Evolutionary conservation across 2,329 filamentous ascomycete genomes (phyloP).

Genomic region (Fusarium bactridioides): DNA sequence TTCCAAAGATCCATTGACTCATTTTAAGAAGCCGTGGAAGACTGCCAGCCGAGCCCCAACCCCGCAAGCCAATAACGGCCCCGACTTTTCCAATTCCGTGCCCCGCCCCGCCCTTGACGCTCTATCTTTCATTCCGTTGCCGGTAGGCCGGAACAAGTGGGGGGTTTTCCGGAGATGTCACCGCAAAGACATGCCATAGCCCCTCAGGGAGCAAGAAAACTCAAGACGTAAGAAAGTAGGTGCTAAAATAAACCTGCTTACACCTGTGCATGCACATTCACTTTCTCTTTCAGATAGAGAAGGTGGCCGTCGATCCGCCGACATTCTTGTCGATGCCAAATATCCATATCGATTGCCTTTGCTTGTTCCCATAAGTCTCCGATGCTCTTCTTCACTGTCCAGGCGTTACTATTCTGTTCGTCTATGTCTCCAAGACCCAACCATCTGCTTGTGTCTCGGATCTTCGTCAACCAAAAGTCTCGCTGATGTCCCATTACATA

Average conservation of each 20-base stretch:
- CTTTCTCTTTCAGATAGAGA: background rate
- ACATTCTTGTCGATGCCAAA: background rate
- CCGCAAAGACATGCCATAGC: background rate
- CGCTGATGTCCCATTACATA: background rate
- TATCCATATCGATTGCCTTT: background rate
- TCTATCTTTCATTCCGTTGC: slow-evolving; percentile 22
- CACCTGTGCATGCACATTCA: background rate
- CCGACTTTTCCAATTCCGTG: slow-evolving; percentile 41
- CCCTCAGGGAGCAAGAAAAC: background rate
- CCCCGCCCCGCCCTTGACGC: background rate
- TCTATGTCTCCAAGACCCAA: background rate
- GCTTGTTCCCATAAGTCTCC: background rate
- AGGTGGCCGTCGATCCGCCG: background rate
- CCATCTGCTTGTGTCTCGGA: background rate
- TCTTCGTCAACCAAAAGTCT: background rate
- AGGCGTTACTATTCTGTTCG: background rate
- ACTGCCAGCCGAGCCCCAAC: background rate
- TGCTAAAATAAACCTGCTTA: background rate
- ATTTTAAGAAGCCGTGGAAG: background rate
- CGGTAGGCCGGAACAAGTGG: slow-evolving; percentile 24
- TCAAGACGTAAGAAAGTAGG: background rate
- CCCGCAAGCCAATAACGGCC: slow-evolving; percentile 39
- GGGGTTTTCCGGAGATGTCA: slow-evolving; percentile 16
- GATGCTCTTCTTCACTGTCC: background rate
- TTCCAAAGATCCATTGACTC: background rate